Base-by-base conservation (phyloP, 306 rosid genomes). In the Quercus aquifolioides region DNA sequence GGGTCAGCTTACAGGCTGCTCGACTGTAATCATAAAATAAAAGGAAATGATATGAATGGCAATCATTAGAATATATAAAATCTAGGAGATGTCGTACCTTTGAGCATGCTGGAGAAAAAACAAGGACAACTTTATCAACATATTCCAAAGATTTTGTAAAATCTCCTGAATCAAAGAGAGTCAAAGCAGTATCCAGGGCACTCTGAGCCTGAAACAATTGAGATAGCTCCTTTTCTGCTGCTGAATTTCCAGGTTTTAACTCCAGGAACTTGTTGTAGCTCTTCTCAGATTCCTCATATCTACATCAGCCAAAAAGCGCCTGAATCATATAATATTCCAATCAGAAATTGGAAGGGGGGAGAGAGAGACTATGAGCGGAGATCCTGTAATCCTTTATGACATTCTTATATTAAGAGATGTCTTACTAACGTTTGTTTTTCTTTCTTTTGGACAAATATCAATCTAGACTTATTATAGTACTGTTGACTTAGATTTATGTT, bases 231-330 rank as follows among this genome's bases (percentile, higher is more conserved):
- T 93, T 96, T 86, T 91, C 90, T 58, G 89, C 98, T 31, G 79
- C 89, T 19, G 92, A 83, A 71, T 87, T 67, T 25, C 82, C 86
- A 26, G 97, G 99, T 85, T 96, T 90, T 65, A 96, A 84, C 90
- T 89, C 97, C 85, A 96, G 87, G 83, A 84, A 88, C 83, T 86
- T 88, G 68, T 82, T 82, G 88, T 96, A 96, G 87, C 85, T 90
- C 89, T 84, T 81, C 90, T 96, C 98, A 55, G 99, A 89, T 85
- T 90, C 98, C 80, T 90, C 89, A 85, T 91, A 96, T 93, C 99
- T 96, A 90, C 99, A 93, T 91, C 90, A 96, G 92, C 94, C 96
- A 93, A 93, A 96, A 96, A 93, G 84, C 89, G 91, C 99, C 98
- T 91, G 97, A 93, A 96, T 96, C 96, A 96, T 89, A 90, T 96